phyloP scores from a whole-genome alignment of 73 alveolate species.

The Paramecium sonneborni region DNA sequence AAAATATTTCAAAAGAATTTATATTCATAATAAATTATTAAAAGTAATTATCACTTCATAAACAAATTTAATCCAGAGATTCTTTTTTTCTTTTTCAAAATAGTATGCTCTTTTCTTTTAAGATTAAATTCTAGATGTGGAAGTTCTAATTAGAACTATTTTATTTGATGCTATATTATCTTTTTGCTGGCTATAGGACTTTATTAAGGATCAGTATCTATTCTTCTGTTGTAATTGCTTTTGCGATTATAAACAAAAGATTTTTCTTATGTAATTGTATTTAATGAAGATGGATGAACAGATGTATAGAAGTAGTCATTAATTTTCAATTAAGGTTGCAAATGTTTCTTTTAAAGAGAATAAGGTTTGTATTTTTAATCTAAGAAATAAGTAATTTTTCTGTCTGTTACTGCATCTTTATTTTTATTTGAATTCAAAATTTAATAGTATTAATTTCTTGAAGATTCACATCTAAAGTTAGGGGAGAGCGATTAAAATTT shows the following conservation, averaged over 20 bases:
- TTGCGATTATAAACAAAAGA: background rate
- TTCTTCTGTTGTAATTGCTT: background rate
- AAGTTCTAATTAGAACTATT: background rate
- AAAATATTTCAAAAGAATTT: background rate
- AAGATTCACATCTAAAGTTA: background rate
- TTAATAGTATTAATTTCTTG: background rate
- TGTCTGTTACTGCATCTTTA: background rate
- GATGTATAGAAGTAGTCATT: background rate
- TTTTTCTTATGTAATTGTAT: background rate
- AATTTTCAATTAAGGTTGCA: background rate
- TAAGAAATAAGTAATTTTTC: background rate
- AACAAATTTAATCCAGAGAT: background rate
- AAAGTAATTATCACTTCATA: constrained; percentile 13
- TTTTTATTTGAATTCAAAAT: background rate
- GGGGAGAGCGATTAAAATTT: constrained; percentile 2
- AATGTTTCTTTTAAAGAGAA: background rate
- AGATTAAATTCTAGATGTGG: background rate
- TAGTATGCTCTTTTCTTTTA: background rate
- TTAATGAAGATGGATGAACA: background rate
- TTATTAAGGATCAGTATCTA: background rate
- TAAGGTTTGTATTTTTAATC: background rate
- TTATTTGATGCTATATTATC: background rate
- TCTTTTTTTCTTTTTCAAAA: background rate
- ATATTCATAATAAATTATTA: background rate
- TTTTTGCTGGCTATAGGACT: background rate